A percentile compares a stretch with the other conserved stretches of the same genome.
These are phyloP conservation scores for Leishmania amazonensis DNA, from an alignment of 208 protist species.

Conservation along the genomic window DNA sequence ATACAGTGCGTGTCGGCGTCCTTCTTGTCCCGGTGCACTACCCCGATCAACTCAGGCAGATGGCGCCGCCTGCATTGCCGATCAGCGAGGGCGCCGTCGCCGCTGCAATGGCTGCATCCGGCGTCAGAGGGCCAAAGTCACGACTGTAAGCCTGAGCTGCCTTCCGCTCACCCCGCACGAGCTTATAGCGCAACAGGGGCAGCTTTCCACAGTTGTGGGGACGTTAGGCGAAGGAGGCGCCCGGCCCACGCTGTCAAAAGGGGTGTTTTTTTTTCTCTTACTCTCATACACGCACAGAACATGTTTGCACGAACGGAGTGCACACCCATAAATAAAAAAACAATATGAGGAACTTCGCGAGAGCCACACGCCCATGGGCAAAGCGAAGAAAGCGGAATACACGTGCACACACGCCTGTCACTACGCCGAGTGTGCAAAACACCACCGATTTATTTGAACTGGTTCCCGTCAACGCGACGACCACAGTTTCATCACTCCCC, in stretches of 20 bases:
- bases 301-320: background rate
- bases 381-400: background rate
- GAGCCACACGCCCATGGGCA: background rate
- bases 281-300: background rate
- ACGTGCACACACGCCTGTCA: no score
- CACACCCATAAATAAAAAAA: background rate
- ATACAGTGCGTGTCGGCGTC: slow-evolving; percentile 20
- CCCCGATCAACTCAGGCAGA: slow-evolving; percentile 63
- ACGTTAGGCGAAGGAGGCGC: background rate
- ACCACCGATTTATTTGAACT: background rate
- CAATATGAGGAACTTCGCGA: background rate
- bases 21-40: slow-evolving; percentile 59
- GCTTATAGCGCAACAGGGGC: background rate
- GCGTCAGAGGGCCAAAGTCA: background rate
- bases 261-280: background rate
- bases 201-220: background rate
- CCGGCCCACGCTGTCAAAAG: background rate
- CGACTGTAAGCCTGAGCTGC: background rate
- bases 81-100: background rate
- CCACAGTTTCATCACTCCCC: background rate
- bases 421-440: background rate
- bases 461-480: background rate
- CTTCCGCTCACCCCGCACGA: background rate
- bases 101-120: background rate
- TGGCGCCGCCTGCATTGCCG: slow-evolving; percentile 53